These are phyloP conservation scores for Tuber umbilicatum DNA, from an alignment of 495 filamentous ascomycete species.

Conservation along the genomic window DNA sequence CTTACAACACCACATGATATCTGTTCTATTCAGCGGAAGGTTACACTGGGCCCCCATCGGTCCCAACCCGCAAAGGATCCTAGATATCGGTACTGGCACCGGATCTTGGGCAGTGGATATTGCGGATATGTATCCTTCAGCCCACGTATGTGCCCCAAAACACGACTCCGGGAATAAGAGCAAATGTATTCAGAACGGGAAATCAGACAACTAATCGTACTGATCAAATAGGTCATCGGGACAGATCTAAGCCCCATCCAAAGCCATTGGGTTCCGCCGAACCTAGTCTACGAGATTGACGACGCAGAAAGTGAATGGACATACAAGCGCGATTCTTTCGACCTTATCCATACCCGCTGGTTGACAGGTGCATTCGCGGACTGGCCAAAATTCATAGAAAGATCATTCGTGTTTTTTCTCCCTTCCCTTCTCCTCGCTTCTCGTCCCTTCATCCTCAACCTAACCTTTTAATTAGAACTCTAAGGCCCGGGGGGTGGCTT, in stretches of 20 bases:
- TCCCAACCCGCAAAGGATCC: slow-evolving; percentile 48
- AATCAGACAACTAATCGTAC: slow-evolving; percentile 36
- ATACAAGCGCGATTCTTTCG: slow-evolving; percentile 42
- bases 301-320: slow-evolving; percentile 46
- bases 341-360: slow-evolving; percentile 45
- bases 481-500: slow-evolving; percentile 27
- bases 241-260: not conserved
- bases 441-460: not conserved
- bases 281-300: slow-evolving; percentile 46
- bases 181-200: not conserved
- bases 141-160: slow-evolving; percentile 15
- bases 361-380: slow-evolving; percentile 40
- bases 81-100: slow-evolving; percentile 57
- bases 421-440: not conserved
- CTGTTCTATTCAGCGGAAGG: slow-evolving; percentile 48
- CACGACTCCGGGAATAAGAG: not conserved
- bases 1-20: slow-evolving; percentile 49
- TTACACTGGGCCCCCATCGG: slow-evolving; percentile 54
- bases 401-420: slow-evolving; percentile 10
- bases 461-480: slow-evolving; percentile 11
- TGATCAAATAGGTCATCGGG: slow-evolving; percentile 22
- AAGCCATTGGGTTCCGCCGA: slow-evolving; percentile 40
- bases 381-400: slow-evolving; percentile 35
- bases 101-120: slow-evolving; percentile 54
- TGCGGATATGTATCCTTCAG: slow-evolving; percentile 45